Evolutionary conservation across 495 filamentous ascomycete species (phyloP), one percentile per base, ranked within the genome.

Genomic region (Wilcoxina mikolae): DNA sequence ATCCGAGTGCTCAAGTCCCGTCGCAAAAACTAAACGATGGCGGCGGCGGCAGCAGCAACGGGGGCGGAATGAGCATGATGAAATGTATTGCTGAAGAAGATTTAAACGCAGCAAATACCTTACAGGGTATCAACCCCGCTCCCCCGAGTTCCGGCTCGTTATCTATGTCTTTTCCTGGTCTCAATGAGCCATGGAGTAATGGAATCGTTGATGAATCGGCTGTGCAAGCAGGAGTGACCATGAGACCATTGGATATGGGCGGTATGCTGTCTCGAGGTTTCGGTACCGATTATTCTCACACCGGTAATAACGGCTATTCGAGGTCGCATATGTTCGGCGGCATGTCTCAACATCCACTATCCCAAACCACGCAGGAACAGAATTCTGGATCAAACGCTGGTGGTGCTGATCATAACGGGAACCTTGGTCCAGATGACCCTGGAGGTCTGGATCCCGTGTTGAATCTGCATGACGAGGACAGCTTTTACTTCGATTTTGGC

Each of bases 401-500:
- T 52, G 29, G n/a, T 38, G 45, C 11, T 27, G 31, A 7, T 52
- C 11, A 22, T 38, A 23, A 12, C 23, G 42, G 22, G 42, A 45
- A 22, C 42, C 7, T 7, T 35, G 31, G 31, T 35, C 31, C 31
- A 7, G 31, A 15, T 28, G 59, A 61, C 43, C 12, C 61, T 0
- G 29, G 55, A 23, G 56, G 47, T 1, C 22, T 60, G 12, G 62
- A 61, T 24, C 7, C 45, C 5, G 23, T 9, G 45, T 10, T 49
- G 27, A 23, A 31, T 5, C 45, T 49, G 5, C 20, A 9, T 18
- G 49, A 31, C 31, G 58, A 56, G 31, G 62, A 65, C 24, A 65
- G 59, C 23, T 65, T 56, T 42, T 65, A 63, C 47, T 65, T 65
- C 43, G 62, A 65, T 27, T 61, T 60, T 54, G 62, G 51, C 17